Base-by-base conservation (phyloP, 1,284 basidiomycete species). In the Xerocomus alliaceus region DNA sequence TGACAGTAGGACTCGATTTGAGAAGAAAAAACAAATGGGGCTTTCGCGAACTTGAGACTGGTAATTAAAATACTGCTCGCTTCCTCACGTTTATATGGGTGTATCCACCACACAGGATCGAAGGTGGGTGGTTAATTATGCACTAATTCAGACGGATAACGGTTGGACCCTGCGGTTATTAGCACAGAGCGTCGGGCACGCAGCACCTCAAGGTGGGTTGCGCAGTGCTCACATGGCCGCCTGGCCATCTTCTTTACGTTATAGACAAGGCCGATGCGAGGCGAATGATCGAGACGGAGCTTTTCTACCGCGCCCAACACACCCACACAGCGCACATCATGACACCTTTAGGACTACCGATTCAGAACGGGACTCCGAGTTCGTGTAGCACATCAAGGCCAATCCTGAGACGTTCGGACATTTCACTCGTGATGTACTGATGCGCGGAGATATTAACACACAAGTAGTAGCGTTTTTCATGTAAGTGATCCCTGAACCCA, bases 161-260 rank as follows among this genome's bases (percentile, higher is more conserved):
- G 17, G 28, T 32, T 22, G 24, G 37, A 13, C 29, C 37, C 49
- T 50, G 31, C 22, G 18, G 28, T n/a, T 3, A 31, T 24, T 39
- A 44, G 28, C 44, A 34, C 29, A 58, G 29, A 29, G 28, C 24
- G 28, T 29, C 32, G 28, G 42, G 42, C 42, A 63, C 32, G 37
- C 31, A 39, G 24, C 28, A 24, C 51, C 26, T 24, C 24, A 24
- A 51, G 26, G 65, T 66, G 60, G 42, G 48, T 46, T 32, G 5
- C n/a, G 39, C 18, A n/a, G 39, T 11, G 20, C 11, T 37, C 35
- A 37, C 35, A 20, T 8, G 8, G 18, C 20, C 17, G 17, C 35
- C 22, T 42, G 20, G 34, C 20, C 18, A 17, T 47, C 24, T 50
- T n/a, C 7, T 22, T 64, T 67, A 67, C 54, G 65, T 64, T 26